phyloP scores from a whole-genome alignment of 2,329 filamentous ascomycete species.

The Daldinia sp. region DNA sequence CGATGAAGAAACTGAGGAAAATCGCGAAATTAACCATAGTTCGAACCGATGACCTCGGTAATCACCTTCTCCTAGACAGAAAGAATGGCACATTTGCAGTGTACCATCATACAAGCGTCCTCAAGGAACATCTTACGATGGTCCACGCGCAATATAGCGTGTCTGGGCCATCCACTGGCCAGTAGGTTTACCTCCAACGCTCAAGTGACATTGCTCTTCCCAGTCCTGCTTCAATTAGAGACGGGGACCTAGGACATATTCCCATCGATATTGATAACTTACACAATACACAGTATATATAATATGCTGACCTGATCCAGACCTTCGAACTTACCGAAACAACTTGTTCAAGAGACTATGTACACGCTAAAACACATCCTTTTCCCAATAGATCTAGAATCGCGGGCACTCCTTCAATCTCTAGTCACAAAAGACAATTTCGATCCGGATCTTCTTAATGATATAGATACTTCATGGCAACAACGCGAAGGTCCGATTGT shows the following conservation, averaged over 20 bases:
- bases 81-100: slow-evolving; percentile 47
- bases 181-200: no score
- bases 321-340: no score
- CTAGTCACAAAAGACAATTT: slow-evolving; percentile 34
- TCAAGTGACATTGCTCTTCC: no score
- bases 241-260: no score
- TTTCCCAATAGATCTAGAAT: slow-evolving; percentile 43
- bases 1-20: slow-evolving; percentile 46
- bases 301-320: no score
- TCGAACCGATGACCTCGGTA: slow-evolving; percentile 49
- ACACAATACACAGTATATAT: no score
- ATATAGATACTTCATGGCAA: neutral
- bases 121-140: slow-evolving; percentile 49
- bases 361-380: no score
- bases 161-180: no score
- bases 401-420: slow-evolving; percentile 34
- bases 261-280: no score
- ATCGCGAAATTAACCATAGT: slow-evolving; percentile 44
- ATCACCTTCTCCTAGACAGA: slow-evolving; percentile 48
- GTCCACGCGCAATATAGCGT: no score
- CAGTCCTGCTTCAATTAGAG: no score
- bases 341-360: no score
- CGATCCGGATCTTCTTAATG: slow-evolving; percentile 28
- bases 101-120: slow-evolving; percentile 50
- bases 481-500: neutral